phyloP scores from a whole-genome alignment of 1,284 basidiomycete species.

The Ceratobasidium sp. region DNA sequence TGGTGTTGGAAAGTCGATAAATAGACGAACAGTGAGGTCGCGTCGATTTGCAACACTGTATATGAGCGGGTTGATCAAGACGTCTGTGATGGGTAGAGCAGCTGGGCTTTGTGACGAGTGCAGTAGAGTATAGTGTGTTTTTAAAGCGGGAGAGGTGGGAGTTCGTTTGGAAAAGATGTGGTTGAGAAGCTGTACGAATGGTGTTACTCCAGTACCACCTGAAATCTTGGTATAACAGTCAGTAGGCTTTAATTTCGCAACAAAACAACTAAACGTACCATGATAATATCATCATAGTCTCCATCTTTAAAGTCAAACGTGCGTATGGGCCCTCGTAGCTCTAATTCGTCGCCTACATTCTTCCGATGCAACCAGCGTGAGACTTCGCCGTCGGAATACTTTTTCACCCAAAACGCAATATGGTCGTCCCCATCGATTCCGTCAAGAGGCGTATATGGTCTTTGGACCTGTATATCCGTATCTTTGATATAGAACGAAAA shows the following conservation, averaged over 20 bases:
- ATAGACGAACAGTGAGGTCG: constrained; percentile 44
- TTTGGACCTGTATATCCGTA: constrained; percentile 88
- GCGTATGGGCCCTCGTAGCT: constrained; percentile 80
- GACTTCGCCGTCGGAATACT: constrained; percentile 81
- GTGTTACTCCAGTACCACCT: constrained; percentile 62
- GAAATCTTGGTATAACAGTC: constrained; percentile 48
- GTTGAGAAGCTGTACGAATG: constrained; percentile 50
- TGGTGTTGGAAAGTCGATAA: constrained; percentile 45
- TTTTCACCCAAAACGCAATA: constrained; percentile 80
- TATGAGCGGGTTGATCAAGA: constrained; percentile 44
- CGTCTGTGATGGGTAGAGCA: constrained; percentile 44
- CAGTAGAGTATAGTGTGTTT: constrained; percentile 47
- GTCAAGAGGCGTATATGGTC: constrained; percentile 83
- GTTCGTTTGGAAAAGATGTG: constrained; percentile 45
- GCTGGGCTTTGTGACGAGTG: constrained; percentile 46
- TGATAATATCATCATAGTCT: constrained; percentile 79
- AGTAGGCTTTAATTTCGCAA: not conserved
- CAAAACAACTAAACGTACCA: constrained; percentile 65
- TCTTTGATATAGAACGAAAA: constrained; percentile 87
- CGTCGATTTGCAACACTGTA: constrained; percentile 45
- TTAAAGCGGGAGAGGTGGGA: constrained; percentile 24
- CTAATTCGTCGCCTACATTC: constrained; percentile 73
- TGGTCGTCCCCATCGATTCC: constrained; percentile 73
- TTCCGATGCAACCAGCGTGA: constrained; percentile 84
- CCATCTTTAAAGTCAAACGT: constrained; percentile 74